Conservation (phyloP, 73 alveolate genomes). For the Symbiodinium pilosum region DNA sequence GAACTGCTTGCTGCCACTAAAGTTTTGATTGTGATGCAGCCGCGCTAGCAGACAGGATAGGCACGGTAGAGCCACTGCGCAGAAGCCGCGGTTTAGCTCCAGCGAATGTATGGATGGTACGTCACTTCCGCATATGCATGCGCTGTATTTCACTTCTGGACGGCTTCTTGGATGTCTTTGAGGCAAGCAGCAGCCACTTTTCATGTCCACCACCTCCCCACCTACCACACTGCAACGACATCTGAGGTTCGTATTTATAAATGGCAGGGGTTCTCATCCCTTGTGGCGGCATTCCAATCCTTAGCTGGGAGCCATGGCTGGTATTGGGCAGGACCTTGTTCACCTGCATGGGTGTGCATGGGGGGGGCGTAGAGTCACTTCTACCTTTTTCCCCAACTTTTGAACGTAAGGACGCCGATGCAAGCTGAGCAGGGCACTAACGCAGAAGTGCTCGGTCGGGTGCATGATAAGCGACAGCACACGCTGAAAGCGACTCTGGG, state of each 20-base stretch:
- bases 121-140: neutral
- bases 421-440: neutral
- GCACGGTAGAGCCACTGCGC: too few species aligned
- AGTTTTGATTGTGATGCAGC: too few species aligned
- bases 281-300: neutral
- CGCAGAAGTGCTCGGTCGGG: conserved; percentile 38
- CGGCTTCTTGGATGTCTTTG: neutral
- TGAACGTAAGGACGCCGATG: too few species aligned
- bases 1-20: too few species aligned
- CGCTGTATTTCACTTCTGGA: neutral
- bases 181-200: neutral
- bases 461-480: conserved; percentile 40
- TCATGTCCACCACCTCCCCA: too few species aligned
- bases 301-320: neutral
- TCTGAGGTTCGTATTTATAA: neutral
- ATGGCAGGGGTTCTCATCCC: neutral
- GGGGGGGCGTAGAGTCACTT: too few species aligned
- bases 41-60: too few species aligned
- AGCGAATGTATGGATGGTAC: neutral
- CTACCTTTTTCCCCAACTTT: too few species aligned
- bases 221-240: too few species aligned
- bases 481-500: conserved; percentile 36
- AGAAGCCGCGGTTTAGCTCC: too few species aligned
- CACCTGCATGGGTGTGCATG: too few species aligned
- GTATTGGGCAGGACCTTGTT: too few species aligned